A percentile compares a stretch with the other conserved stretches of the same genome.
Evolutionary conservation across 2,329 filamentous ascomycete species (phyloP).

Genomic region (Ceratocystis variospora): DNA sequence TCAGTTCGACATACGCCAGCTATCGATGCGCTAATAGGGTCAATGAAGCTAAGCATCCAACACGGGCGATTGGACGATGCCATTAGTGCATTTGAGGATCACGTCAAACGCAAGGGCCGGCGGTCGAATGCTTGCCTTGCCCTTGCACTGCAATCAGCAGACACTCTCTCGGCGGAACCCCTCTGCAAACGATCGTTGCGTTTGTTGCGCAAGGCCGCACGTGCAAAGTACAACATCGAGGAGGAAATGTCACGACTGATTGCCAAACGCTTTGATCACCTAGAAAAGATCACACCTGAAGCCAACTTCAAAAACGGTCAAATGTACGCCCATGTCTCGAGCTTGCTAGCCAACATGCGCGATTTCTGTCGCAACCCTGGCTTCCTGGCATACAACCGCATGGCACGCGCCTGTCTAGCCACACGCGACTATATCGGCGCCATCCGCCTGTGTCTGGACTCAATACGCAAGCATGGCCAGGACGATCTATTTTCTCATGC

Average conservation of each 20-base stretch:
- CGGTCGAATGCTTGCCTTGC: constrained; percentile 11
- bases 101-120: constrained; percentile 12
- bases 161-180: background rate
- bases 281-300: background rate
- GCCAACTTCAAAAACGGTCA: constrained; percentile 1
- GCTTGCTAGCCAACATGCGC: background rate
- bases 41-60: constrained; percentile 14
- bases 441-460: constrained; percentile 7
- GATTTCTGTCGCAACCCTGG: constrained; percentile 10
- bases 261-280: constrained; percentile 3
- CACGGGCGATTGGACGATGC: background rate
- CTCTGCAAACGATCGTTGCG: constrained; percentile 2
- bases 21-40: constrained; percentile 10
- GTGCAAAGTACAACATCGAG: constrained; percentile 12
- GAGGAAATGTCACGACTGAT: constrained; percentile 13
- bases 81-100: constrained; percentile 7
- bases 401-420: constrained; percentile 14
- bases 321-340: constrained; percentile 13
- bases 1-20: constrained; percentile 4
- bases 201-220: constrained; percentile 10
- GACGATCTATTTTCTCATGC: constrained; percentile 11
- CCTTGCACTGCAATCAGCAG: constrained; percentile 14
- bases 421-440: constrained; percentile 17
- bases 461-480: constrained; percentile 7
- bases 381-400: constrained; percentile 14